Evolutionary conservation across 768 basidiomycete genomes (phyloP), one percentile per base, ranked within the genome.

Genomic region (Floccularia luteovirens): DNA sequence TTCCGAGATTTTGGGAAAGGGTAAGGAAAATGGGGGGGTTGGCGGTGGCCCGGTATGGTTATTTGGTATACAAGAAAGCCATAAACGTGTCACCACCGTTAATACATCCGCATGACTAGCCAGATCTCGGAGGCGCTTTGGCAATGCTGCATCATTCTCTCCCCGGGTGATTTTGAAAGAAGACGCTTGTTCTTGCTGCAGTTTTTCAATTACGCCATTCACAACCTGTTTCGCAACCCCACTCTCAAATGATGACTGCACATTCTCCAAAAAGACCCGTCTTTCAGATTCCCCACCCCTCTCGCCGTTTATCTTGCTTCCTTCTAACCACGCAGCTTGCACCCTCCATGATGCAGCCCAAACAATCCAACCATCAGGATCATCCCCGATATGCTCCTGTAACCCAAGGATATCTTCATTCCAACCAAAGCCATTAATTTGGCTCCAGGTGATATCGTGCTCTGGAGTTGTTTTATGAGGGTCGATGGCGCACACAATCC

Each of bases 361-460:
- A 5, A 57, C 51, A 10, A 39, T 47, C 61, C 62, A 69, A 37
- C 63, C 57, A 23, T 50, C 48, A 11, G 59, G 54, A 5, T 51
- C 49, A 8, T 44, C 48, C 7, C 55, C 54, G 8, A 82, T 36
- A 31, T 53, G 48, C 2, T 51, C 48, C 41, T 62, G 53, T 42
- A 72, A 43, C 34, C 61, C 62, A n/a, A 72, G 51, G 5, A 80
- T 49, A 22, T 83, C 78, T 0, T 69, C 66, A 13, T 63, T 68
- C 87, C 90, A 94, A 0, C 69, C 77, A 79, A 84, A 87, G 2
- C 75, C 79, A n/a, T 67, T 60, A 7, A 94, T 66, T 51, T 91
- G 89, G 41, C 82, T 88, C 93, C 94, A 98, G 6, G 85, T 60
- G 36, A 97, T 78, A 39, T 88, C 90, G 58, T 98, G 94, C 5